A percentile compares a stretch with the other conserved stretches of the same genome.
These are phyloP conservation scores for Suillus weaverae DNA, from an alignment of 768 basidiomycete species.

Conservation along the genomic window DNA sequence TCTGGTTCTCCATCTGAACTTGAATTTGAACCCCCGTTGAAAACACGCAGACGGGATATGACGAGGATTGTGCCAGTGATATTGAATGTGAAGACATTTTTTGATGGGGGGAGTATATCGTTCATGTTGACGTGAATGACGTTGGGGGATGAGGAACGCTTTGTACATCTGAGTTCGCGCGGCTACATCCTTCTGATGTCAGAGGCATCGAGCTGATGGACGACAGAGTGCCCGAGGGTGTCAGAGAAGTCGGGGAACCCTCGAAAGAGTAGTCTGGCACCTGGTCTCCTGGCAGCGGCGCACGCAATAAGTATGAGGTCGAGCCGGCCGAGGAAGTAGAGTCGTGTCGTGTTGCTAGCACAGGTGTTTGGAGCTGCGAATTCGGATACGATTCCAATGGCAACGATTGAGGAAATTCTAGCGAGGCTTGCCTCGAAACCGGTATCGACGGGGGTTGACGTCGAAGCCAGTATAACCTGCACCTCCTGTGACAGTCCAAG, in stretches of 20 bases:
- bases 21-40: conserved; percentile 18
- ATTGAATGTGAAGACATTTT: conserved; percentile 64
- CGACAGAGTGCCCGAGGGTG: conserved; percentile 41
- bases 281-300: conserved; percentile 65
- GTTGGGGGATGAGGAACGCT: conserved; percentile 41
- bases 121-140: conserved; percentile 78
- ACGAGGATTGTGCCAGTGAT: conserved; percentile 68
- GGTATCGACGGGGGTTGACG: conserved; percentile 42
- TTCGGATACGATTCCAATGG: conserved; percentile 19
- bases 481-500: conserved; percentile 66
- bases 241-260: conserved; percentile 51
- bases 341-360: conserved; percentile 35
- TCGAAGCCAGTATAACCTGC: conserved; percentile 74
- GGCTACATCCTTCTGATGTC: conserved; percentile 35
- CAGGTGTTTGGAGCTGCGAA: conserved; percentile 22
- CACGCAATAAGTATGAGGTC: conserved; percentile 68
- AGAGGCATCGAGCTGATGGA: conserved; percentile 39
- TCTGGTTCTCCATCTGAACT: conserved; percentile 32
- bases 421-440: conserved; percentile 48
- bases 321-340: conserved; percentile 42
- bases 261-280: conserved; percentile 80
- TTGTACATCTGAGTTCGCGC: conserved; percentile 37
- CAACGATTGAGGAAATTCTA: conserved; percentile 41
- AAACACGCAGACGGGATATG: conserved; percentile 40
- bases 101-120: conserved; percentile 64